phyloP scores from a whole-genome alignment of 2,329 filamentous ascomycete species.

The Scedosporium aurantiacum region DNA sequence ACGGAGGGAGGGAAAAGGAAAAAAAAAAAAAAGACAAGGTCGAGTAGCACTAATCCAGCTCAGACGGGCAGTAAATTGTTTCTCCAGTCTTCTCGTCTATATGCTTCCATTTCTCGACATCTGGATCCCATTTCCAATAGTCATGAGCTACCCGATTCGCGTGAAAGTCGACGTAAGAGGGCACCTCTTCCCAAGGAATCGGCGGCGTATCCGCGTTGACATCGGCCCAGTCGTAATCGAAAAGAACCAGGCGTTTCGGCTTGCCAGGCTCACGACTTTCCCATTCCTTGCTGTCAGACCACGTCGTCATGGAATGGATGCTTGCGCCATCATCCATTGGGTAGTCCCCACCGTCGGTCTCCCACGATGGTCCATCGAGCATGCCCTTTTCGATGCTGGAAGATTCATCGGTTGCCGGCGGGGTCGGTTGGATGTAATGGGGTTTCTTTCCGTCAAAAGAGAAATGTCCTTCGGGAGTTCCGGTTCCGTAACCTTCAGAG shows the following conservation, averaged over 20 bases:
- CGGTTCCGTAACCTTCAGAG: no score
- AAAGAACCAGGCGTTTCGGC: not conserved
- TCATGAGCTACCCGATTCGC: not conserved
- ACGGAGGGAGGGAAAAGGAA: not conserved
- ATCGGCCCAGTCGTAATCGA: conserved; percentile 3
- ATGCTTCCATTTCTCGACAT: not conserved
- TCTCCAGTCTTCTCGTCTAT: not conserved
- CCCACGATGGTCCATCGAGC: no score
- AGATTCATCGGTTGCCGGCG: no score
- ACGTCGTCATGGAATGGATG: not conserved
- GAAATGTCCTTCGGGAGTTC: no score
- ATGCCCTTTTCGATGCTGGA: not conserved
- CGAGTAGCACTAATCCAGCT: not conserved
- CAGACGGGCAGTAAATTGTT: not conserved
- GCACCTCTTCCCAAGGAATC: not conserved
- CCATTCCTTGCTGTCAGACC: not conserved
- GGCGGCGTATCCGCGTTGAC: not conserved
- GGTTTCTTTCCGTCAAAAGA: no score
- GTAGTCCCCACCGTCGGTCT: not conserved
- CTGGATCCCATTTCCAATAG: conserved; percentile 4
- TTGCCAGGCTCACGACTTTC: not conserved
- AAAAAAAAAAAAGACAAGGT: not conserved
- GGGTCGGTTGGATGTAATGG: no score
- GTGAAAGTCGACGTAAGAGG: conserved; percentile 1
- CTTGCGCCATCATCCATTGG: not conserved